phyloP scores from a whole-genome alignment of 73 alveolate species.

The Uronychia setigera region DNA sequence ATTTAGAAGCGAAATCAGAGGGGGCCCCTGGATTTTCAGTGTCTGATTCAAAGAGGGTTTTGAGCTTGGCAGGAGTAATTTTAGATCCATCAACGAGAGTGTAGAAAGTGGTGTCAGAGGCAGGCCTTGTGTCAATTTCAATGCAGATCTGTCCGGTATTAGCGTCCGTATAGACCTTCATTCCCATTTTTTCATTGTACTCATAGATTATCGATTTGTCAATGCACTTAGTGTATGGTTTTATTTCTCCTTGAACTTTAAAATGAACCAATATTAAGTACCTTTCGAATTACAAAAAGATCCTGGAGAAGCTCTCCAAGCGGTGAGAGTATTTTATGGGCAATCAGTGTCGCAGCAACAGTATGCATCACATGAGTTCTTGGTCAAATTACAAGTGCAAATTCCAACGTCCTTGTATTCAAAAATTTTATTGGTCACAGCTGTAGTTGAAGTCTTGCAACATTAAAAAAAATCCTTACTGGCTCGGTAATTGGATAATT shows the following conservation, averaged over 20 bases:
- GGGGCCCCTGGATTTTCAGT: neutral
- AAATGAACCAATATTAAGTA: neutral
- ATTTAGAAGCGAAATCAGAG: constrained; percentile 8
- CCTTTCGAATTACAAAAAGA: constrained; percentile 32
- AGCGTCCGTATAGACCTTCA: constrained; percentile 32
- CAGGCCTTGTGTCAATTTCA: constrained; percentile 44
- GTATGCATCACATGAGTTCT: constrained; percentile 60
- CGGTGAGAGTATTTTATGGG: neutral
- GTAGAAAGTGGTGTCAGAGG: constrained; percentile 15
- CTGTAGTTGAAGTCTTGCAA: neutral
- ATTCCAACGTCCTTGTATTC: constrained; percentile 54
- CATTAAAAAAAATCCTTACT: too few relatives aligned
- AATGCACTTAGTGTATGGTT: constrained; percentile 56
- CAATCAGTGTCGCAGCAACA: constrained; percentile 74
- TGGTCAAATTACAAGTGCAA: constrained; percentile 58
- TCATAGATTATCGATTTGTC: neutral
- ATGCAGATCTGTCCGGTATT: constrained; percentile 43
- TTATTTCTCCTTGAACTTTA: neutral
- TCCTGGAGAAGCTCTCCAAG: constrained; percentile 42
- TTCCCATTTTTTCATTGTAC: constrained; percentile 47
- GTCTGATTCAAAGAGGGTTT: neutral
- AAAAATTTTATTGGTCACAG: neutral
- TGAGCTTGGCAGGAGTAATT: constrained; percentile 1
- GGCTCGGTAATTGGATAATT: too few relatives aligned
- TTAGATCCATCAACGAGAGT: neutral